These are phyloP conservation scores for Xylaria sp. DNA, from an alignment of 2,329 filamentous ascomycete species.

Conservation along the genomic window DNA sequence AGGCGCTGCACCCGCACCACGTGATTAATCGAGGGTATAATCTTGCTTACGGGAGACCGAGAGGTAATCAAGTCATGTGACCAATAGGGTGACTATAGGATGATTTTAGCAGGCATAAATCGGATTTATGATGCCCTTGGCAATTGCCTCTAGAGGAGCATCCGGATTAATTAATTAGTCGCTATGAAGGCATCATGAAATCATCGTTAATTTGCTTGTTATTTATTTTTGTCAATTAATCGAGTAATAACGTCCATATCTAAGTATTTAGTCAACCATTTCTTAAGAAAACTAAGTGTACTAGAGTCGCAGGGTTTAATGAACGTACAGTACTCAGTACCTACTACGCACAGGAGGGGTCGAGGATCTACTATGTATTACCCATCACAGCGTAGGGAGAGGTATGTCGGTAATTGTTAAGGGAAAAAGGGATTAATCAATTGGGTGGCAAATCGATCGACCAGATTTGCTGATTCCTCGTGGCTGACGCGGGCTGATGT, in stretches of 20 bases:
- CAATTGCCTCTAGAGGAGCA: constrained; percentile 6
- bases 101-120: constrained; percentile 2
- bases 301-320: neutral
- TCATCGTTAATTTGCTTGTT: neutral
- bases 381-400: neutral
- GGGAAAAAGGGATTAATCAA: constrained; percentile 3
- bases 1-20: neutral
- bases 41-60: constrained; percentile 24
- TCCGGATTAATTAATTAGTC: neutral
- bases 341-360: neutral
- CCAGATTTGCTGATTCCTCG: constrained; percentile 23
- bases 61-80: constrained; percentile 9
- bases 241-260: neutral
- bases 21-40: constrained; percentile 10
- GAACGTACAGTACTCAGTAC: neutral
- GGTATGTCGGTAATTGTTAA: constrained; percentile 1
- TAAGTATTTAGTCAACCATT: neutral
- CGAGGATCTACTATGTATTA: neutral
- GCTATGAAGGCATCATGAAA: neutral
- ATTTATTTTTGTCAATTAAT: neutral
- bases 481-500: constrained; percentile 32
- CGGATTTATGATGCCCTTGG: constrained; percentile 11
- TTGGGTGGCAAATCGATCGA: constrained; percentile 24
- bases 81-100: constrained; percentile 20
- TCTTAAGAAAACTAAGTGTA: neutral